A percentile compares a stretch with the other conserved stretches of the same genome.
Conservation (phyloP, 1,284 basidiomycete genomes). For the Marasmius oreades region DNA sequence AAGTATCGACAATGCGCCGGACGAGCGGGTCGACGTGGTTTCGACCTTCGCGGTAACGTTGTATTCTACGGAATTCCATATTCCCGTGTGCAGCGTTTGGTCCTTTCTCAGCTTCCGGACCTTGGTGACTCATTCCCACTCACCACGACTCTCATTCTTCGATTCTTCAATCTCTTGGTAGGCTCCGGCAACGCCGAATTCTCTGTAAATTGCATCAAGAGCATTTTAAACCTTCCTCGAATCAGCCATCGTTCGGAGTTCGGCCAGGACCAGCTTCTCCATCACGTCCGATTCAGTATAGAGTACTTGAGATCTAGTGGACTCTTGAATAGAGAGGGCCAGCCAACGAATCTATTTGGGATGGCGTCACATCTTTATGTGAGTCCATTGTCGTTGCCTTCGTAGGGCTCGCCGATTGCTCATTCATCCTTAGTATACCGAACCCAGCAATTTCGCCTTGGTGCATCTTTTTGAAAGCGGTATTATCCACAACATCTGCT, state of each 20-base stretch:
- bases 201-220: slow-evolving; percentile 47
- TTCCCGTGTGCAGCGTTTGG: slow-evolving; percentile 58
- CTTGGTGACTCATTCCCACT: slow-evolving; percentile 63
- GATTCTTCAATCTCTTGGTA: slow-evolving; percentile 60
- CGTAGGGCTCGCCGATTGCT: not conserved
- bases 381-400: slow-evolving; percentile 12
- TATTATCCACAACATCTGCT: slow-evolving; percentile 54
- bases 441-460: slow-evolving; percentile 67
- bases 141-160: slow-evolving; percentile 59
- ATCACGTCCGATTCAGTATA: slow-evolving; percentile 68
- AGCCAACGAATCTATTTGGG: slow-evolving; percentile 56
- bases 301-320: slow-evolving; percentile 61
- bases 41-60: slow-evolving; percentile 65
- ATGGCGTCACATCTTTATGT: slow-evolving; percentile 56
- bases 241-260: slow-evolving; percentile 52
- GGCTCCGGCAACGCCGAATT: slow-evolving; percentile 50
- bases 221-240: slow-evolving; percentile 52
- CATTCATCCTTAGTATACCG: slow-evolving; percentile 39
- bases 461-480: slow-evolving; percentile 55
- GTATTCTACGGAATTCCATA: slow-evolving; percentile 66
- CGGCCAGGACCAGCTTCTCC: slow-evolving; percentile 52
- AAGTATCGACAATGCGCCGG: slow-evolving; percentile 72
- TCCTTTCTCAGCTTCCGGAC: slow-evolving; percentile 60
- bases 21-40: slow-evolving; percentile 66
- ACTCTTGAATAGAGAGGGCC: slow-evolving; percentile 49